Evolutionary conservation across 495 filamentous ascomycete species (phyloP).

Genomic region (Chaetomium cochliodes): DNA sequence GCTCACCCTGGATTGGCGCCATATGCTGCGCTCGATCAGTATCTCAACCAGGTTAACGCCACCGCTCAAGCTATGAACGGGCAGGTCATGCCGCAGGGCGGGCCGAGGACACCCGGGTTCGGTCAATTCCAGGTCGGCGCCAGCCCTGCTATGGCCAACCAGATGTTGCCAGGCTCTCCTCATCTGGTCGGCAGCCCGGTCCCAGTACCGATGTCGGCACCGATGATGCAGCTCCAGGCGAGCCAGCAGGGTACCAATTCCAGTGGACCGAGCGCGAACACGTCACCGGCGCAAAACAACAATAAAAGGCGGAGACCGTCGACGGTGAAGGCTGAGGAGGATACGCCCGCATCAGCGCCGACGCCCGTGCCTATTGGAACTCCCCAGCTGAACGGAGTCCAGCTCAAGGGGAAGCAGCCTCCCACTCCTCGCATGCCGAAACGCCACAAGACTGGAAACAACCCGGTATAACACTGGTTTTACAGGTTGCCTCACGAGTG

Average conservation of each 20-base stretch:
- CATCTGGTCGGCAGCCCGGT: conserved; percentile 56
- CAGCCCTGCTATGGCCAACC: conserved; percentile 55
- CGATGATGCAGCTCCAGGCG: conserved; percentile 68
- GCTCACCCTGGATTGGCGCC: conserved; percentile 57
- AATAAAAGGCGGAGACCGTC: conserved; percentile 76
- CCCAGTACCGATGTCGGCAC: conserved; percentile 58
- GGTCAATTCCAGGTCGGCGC: conserved; percentile 53
- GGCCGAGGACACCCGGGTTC: conserved; percentile 49
- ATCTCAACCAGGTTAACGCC: conserved; percentile 47
- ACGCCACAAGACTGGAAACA: conserved; percentile 38
- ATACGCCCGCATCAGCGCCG: conserved; percentile 50
- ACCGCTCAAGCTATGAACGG: conserved; percentile 42
- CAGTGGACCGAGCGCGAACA: conserved; percentile 76
- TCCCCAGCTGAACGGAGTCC: conserved; percentile 48
- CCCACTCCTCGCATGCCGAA: conserved; percentile 50
- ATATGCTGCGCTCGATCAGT: conserved; percentile 60
- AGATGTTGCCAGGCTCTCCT: conserved; percentile 60
- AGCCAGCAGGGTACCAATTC: conserved; percentile 69
- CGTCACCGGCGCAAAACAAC: conserved; percentile 73
- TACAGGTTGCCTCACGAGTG: not conserved
- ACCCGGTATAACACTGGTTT: conserved; percentile 4
- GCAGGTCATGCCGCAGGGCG: conserved; percentile 41
- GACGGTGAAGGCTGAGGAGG: conserved; percentile 72
- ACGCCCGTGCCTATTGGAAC: conserved; percentile 43
- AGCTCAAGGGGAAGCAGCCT: conserved; percentile 44